Base-by-base conservation (phyloP, 108 stramenopile genomes). In the Cyclotella kingstonii region DNA sequence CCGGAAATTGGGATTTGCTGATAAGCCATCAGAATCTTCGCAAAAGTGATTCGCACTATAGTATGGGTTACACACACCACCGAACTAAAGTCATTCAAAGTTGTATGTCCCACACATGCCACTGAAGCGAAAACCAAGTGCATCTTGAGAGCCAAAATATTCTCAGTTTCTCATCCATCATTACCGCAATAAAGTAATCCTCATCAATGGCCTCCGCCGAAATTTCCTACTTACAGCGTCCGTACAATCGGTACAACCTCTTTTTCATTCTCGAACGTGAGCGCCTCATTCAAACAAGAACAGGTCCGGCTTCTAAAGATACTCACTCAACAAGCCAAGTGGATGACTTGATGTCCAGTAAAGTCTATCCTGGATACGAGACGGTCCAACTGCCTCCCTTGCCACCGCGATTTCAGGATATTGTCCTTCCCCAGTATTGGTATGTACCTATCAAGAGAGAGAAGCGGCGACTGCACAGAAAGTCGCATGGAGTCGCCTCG, bases 241-340 rank as follows among this genome's bases (percentile, higher is more conserved):
- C 44, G 9, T 45, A 45, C 44, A 15, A 10, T 45, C n/a, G n/a
- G n/a, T 45, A 45, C 17, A 45, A 45, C 44, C 9, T 45, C 44
- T 45, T 45, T 17, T 45, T 15, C 44, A 45, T 45, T 45, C 44
- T 45, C 9, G 44, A 45, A 45, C 44, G 44, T 15, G n/a, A 45
- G 15, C 15, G 5, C 15, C 15, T 45, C 5, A 9, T 45, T 15
- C 5, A 17, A 17, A 45, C 15, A 5, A 45, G 15, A 17, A 15
- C 14, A 10, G 44, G n/a, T 5, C 15, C 9, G 5, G 9, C 36
- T 7, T 9, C 36, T 9, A 36, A 11, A 11, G 9, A 36, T 9
- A 10, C 9, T 5, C 5, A 9, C 9, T 9, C 44, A 9, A 17
- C 15, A 5, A n/a, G n/a, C n/a, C n/a, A n/a, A n/a, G n/a, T n/a